Percentiles rank a stretch among this genome's conserved stretches.
Evolutionary conservation across 2,329 filamentous ascomycete genomes (phyloP).

Genomic region (Ceratocystis alfenasii): DNA sequence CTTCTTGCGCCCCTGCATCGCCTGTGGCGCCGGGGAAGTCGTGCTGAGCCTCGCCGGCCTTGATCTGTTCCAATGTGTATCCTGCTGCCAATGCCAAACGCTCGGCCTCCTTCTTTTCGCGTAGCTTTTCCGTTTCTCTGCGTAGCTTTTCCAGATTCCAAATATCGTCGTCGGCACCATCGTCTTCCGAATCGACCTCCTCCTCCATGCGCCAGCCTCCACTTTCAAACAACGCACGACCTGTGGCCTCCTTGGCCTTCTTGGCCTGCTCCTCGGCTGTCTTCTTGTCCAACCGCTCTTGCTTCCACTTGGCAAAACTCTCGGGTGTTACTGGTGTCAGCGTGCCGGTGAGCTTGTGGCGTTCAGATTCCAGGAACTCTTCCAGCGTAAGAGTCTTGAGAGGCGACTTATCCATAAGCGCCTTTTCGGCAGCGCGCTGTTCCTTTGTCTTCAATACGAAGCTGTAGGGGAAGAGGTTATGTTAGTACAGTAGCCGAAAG

Average conservation of each 20-base stretch:
- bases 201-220: constrained; percentile 73
- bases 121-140: constrained; percentile 68
- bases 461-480: constrained; percentile 34
- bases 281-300: constrained; percentile 88
- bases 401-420: constrained; percentile 87
- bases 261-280: constrained; percentile 82
- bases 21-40: constrained; percentile 21
- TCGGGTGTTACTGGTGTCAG: constrained; percentile 91
- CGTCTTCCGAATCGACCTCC: constrained; percentile 52
- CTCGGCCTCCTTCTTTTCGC: constrained; percentile 68
- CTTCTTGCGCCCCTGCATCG: constrained; percentile 1
- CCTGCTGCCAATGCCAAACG: constrained; percentile 22
- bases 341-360: constrained; percentile 83
- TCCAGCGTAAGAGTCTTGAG: constrained; percentile 89
- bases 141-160: constrained; percentile 80
- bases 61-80: constrained; percentile 21
- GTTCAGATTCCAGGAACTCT: constrained; percentile 92
- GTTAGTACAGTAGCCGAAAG: background rate
- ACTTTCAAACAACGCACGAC: constrained; percentile 88
- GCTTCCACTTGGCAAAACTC: constrained; percentile 93
- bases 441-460: constrained; percentile 98
- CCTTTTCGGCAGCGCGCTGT: constrained; percentile 89
- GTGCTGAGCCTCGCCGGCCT: constrained; percentile 18
- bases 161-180: constrained; percentile 39
- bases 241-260: constrained; percentile 88